Conservation (phyloP, 2,329 filamentous ascomycete species). For the Penicillium sumatraense region DNA sequence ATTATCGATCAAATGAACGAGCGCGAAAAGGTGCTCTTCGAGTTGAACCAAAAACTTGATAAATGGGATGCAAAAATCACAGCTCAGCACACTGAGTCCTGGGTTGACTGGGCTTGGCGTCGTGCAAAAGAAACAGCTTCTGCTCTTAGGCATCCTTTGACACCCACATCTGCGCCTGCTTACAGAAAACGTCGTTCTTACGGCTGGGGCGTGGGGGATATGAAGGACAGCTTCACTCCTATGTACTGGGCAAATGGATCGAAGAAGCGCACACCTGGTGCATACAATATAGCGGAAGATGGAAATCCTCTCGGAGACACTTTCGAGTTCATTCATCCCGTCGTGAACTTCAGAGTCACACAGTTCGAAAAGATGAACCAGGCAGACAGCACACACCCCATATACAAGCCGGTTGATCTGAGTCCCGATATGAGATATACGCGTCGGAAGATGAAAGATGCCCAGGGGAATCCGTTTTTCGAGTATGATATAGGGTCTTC, state of each 20-base stretch:
- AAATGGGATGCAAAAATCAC: background rate
- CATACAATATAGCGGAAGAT: conserved; percentile 6
- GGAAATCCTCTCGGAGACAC: conserved; percentile 12
- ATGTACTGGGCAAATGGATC: conserved; percentile 22
- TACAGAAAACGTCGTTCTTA: conserved; percentile 7
- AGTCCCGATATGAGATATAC: conserved; percentile 5
- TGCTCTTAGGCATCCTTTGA: background rate
- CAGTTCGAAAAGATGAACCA: conserved; percentile 5
- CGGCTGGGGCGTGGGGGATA: conserved; percentile 16
- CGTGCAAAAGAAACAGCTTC: conserved; percentile 1
- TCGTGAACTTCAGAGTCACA: conserved; percentile 16
- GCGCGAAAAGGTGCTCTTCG: conserved; percentile 6
- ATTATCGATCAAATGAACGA: conserved; percentile 14
- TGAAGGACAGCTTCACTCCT: conserved; percentile 16
- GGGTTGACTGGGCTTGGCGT: conserved; percentile 3
- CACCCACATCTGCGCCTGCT: background rate
- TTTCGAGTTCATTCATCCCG: conserved; percentile 20
- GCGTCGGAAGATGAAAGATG: conserved; percentile 9
- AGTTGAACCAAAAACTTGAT: background rate
- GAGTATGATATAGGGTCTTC: conserved; percentile 13
- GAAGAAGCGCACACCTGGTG: conserved; percentile 14
- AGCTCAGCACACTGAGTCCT: background rate
- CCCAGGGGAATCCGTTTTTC: conserved; percentile 4
- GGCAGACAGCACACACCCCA: background rate
- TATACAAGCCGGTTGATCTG: conserved; percentile 14